Conservation (phyloP, 495 filamentous ascomycete species). For the Penicillium daleae region DNA sequence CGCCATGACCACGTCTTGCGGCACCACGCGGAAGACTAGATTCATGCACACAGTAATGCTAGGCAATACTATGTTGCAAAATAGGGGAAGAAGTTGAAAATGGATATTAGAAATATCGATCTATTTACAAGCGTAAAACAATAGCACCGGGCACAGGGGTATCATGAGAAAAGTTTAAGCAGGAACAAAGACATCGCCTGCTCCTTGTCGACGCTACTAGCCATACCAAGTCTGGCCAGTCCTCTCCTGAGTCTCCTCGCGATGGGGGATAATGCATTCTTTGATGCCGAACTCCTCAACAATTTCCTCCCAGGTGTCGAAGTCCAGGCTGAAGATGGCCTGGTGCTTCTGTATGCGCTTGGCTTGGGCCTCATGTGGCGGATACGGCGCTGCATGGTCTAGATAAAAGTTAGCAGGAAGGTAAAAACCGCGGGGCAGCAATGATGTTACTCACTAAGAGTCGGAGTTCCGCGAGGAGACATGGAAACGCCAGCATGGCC, state of each 20-base stretch:
- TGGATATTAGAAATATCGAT: not conserved
- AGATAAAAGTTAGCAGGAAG: constrained; percentile 27
- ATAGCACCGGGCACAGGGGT: constrained; percentile 6
- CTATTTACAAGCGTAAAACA: not conserved
- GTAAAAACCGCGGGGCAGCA: not conserved
- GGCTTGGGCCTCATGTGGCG: constrained; percentile 49
- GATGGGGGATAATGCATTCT: constrained; percentile 80
- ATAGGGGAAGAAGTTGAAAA: not conserved
- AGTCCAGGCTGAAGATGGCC: constrained; percentile 82
- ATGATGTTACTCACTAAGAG: constrained; percentile 62
- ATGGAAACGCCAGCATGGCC: constrained; percentile 68
- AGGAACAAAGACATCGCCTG: constrained; percentile 19
- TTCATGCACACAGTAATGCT: not conserved
- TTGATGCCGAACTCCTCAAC: constrained; percentile 74
- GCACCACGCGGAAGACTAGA: too few relatives aligned
- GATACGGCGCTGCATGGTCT: constrained; percentile 47
- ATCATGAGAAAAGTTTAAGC: constrained; percentile 15
- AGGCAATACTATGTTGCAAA: not conserved
- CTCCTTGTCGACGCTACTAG: constrained; percentile 34
- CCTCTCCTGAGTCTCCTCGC: constrained; percentile 60
- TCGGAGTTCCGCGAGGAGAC: constrained; percentile 68
- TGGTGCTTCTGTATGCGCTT: constrained; percentile 70
- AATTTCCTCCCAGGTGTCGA: constrained; percentile 76
- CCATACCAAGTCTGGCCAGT: constrained; percentile 78
- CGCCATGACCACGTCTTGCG: too few relatives aligned